These are phyloP conservation scores for Sarocladiaceae sp. DNA, from an alignment of 2,329 filamentous ascomycete species.

Conservation along the genomic window DNA sequence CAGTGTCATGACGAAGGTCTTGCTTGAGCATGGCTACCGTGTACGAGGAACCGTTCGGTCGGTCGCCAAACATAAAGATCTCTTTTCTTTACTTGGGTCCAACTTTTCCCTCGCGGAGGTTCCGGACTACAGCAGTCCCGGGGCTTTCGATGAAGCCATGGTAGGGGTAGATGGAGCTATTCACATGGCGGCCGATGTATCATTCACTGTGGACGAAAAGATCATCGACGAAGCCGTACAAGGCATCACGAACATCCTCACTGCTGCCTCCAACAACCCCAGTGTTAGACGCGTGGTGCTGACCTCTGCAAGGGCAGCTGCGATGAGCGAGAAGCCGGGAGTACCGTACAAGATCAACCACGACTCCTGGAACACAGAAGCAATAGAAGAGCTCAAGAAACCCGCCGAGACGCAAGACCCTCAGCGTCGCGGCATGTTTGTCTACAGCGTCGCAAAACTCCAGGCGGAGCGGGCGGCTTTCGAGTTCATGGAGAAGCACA, in stretches of 20 bases:
- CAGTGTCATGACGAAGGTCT: conserved; percentile 7
- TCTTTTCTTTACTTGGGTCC: neutral
- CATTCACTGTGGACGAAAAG: neutral
- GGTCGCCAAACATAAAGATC: neutral
- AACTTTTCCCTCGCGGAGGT: conserved; percentile 21
- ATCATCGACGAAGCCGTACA: neutral
- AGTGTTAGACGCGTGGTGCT: conserved; percentile 1
- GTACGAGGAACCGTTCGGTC: neutral
- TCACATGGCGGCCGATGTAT: conserved; percentile 18
- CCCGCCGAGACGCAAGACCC: neutral
- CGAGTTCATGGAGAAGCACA: neutral
- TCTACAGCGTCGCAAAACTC: neutral
- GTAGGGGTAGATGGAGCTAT: conserved; percentile 28
- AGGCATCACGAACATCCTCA: neutral
- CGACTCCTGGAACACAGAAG: neutral
- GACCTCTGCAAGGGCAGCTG: neutral
- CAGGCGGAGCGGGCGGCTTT: neutral
- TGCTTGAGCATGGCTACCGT: neutral
- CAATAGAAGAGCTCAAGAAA: neutral
- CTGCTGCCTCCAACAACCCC: neutral
- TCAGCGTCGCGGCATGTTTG: neutral
- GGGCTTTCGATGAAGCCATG: conserved; percentile 31
- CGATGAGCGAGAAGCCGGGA: neutral
- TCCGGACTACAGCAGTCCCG: conserved; percentile 25
- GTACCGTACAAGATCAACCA: neutral